Evolutionary conservation across 345 rosid species (phyloP), one percentile per base, ranked within the genome.

Genomic region (Aurinia saxatilis): DNA sequence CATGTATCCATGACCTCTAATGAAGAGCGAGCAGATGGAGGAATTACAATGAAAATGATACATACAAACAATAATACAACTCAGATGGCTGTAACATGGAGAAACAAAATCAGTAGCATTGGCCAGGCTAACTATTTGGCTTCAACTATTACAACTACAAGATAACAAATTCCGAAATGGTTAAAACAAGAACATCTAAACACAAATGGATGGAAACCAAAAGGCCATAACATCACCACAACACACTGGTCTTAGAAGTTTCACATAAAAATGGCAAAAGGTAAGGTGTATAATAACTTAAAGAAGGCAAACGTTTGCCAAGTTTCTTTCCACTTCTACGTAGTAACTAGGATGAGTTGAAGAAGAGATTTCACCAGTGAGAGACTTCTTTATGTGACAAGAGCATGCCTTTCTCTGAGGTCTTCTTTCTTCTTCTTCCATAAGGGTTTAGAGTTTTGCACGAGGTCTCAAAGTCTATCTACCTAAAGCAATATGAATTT

Each of bases 171-270:
- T 9, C 63, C 61, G 63, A 70, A 70, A 55, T 68, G 47, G 44
- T 70, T 46, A 37, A 62, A 54, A 46, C 12, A 47, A 46, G 51
- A 70, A 38, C 68, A 55, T 53, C 74, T 70, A 70, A 54, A 54
- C 68, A 62, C 63, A 55, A 52, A 69, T 18, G 44, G 67, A 70
- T 46, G 56, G 55, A 69, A 51, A 61, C 50, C 51, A 9, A 46
- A 62, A 54, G 57, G 73, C 61, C 57, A 62, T 46, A 61, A 53
- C 64, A 61, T 55, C 64, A 55, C 57, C 74, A 69, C 50, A 61
- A 61, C 63, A 70, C 63, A 70, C 51, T 62, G 45, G 74, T 70
- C 63, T 70, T 62, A 54, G 37, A 62, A 70, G 27, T 70, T 62
- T 70, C 74, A 70, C 45, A 63, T 62, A 61, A 61, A 62, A 29